Conservation (phyloP, 2,329 filamentous ascomycete species). For the Nothomitra cinnamomea region DNA sequence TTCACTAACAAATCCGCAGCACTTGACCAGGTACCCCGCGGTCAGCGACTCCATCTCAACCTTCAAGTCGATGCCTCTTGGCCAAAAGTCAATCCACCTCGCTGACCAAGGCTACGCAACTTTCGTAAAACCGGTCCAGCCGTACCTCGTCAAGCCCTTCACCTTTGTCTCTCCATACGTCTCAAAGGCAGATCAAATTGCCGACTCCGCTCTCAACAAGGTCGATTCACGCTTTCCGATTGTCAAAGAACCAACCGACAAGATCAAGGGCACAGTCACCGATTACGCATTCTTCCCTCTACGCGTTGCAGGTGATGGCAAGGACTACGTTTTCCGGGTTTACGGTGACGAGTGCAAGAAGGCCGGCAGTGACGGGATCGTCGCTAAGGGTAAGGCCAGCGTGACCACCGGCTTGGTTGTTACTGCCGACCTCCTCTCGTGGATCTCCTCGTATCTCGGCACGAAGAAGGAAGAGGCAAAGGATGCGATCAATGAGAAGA, state of each 20-base stretch:
- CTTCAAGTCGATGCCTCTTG: conserved; percentile 60
- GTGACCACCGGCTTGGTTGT: conserved; percentile 51
- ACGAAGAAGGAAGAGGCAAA: conserved; percentile 45
- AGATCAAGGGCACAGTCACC: conserved; percentile 48
- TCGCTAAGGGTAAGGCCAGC: conserved; percentile 53
- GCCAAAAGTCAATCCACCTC: conserved; percentile 64
- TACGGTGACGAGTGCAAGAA: conserved; percentile 46
- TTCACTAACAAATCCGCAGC: conserved; percentile 33
- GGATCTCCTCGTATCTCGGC: conserved; percentile 40
- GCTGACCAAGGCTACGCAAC: conserved; percentile 58
- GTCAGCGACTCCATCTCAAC: conserved; percentile 61
- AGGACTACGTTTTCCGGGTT: conserved; percentile 40
- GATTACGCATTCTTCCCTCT: conserved; percentile 44
- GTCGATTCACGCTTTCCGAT: conserved; percentile 56
- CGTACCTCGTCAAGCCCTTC: conserved; percentile 65
- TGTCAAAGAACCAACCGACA: conserved; percentile 58
- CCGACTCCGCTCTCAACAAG: conserved; percentile 50
- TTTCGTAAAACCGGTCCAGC: conserved; percentile 61
- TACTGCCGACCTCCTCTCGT: conserved; percentile 44
- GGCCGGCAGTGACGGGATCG: conserved; percentile 40
- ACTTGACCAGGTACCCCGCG: conserved; percentile 70
- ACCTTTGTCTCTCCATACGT: conserved; percentile 74
- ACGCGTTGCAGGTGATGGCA: conserved; percentile 42
- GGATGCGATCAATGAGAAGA: conserved; percentile 33
- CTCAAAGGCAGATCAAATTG: conserved; percentile 60